These are phyloP conservation scores for Alternaria incomplexa DNA, from an alignment of 2,329 filamentous ascomycete species.

Conservation along the genomic window DNA sequence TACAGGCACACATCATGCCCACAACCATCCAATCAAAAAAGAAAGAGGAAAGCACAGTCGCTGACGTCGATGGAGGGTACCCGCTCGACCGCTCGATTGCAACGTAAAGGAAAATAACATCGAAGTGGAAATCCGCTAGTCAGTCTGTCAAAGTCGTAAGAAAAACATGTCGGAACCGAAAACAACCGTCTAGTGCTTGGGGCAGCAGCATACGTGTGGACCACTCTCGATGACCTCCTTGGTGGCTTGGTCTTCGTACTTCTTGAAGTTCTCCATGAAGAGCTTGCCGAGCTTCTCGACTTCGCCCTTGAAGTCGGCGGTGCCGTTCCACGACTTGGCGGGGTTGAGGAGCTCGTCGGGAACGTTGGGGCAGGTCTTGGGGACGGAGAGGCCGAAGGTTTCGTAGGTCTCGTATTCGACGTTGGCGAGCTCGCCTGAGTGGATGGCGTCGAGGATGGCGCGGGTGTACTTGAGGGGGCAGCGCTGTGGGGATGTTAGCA, in stretches of 20 bases:
- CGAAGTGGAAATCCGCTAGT: neutral
- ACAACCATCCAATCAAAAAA: neutral
- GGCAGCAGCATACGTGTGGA: conserved; percentile 51
- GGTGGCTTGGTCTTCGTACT: conserved; percentile 81
- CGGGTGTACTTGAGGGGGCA: conserved; percentile 99
- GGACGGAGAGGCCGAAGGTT: conserved; percentile 96
- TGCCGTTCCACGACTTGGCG: conserved; percentile 86
- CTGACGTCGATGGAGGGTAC: neutral
- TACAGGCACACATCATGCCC: neutral
- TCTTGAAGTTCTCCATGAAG: conserved; percentile 97
- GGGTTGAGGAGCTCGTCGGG: conserved; percentile 94
- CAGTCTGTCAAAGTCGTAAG: conserved; percentile 1
- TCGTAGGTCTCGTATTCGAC: conserved; percentile 94
- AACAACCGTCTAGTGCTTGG: conserved; percentile 33
- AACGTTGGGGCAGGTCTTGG: conserved; percentile 86
- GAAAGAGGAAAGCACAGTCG: neutral
- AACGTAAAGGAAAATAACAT: neutral
- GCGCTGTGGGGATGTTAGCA: conserved; percentile 71
- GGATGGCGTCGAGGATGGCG: conserved; percentile 96
- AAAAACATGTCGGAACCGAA: neutral
- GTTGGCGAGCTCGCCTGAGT: conserved; percentile 93
- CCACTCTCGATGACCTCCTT: conserved; percentile 55
- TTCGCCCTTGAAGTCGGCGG: conserved; percentile 81
- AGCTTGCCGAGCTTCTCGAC: conserved; percentile 88
- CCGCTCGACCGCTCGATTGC: neutral